Base-by-base conservation (phyloP, 2,329 filamentous ascomycete genomes). In the Pseudofabraea citricarpa region DNA sequence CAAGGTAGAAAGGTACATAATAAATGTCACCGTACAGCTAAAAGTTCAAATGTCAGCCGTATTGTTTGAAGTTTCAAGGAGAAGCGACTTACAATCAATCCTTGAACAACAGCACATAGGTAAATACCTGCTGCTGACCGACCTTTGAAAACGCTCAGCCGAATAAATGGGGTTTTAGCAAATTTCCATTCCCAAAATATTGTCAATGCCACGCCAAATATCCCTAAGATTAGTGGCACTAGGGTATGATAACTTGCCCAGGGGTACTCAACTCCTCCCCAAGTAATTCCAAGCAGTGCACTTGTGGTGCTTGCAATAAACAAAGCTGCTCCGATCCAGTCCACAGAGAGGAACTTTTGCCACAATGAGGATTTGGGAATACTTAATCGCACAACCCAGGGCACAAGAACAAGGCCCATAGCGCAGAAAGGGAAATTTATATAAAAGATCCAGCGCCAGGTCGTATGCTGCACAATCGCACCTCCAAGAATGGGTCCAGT, bases 221-320 rank as follows among this genome's bases (percentile, higher is more conserved):
- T 54, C 3, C 80, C 79, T 8, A 83, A 31, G 5, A 77, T 58
- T 10, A 86, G 59, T 0, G 80, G 81, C 1, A 80, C 68, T 3
- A 85, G 61, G 0, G 78, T 81, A 1, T 70, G 67, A 69, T 74
- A 82, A 7, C 71, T 77, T 36, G 64, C 57, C 81, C 81, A 86
- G 0, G 69, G 56, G 56, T 82, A 84, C 62, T 80, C 73, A 12
- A 82, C 70, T 21, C 79, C 81, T 26, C 44, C 82, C 68, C 77
- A 80, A 1, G 77, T 78, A 4, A 83, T 58, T 0, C 76, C 73
- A 35, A 82, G 75, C 23, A 83, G 59, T 53, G 83, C 74, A 26
- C 70, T 71, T 0, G 76, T 78, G 13, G 71, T 65, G n/a, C 73
- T 74, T 8, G 65, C 71, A n/a, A 82, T 67, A 56, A 85, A 84